A percentile compares a stretch with the other conserved stretches of the same genome.
Conservation (phyloP, 1,139 yeast species). For the Diutina pseudorugosa region DNA sequence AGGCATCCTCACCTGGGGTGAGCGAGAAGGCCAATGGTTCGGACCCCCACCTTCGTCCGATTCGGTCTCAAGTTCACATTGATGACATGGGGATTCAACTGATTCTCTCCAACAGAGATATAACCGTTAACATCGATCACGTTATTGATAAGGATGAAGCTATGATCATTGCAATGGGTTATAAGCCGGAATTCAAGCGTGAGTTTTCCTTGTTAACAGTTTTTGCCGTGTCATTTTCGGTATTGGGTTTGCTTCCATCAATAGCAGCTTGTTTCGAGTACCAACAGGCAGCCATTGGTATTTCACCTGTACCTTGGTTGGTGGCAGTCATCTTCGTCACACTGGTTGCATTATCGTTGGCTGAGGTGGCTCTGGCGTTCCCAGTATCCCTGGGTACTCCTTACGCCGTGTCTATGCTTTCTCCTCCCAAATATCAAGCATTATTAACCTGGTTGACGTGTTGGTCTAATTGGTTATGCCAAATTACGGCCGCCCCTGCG, state of each 20-base stretch:
- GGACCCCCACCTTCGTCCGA: conserved; percentile 11
- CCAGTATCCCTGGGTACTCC: conserved; percentile 41
- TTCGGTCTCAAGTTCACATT: conserved; percentile 25
- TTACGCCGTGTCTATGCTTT: conserved; percentile 36
- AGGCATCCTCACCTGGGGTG: background rate
- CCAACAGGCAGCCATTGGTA: conserved; percentile 40
- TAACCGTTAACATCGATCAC: conserved; percentile 34
- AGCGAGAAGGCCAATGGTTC: background rate
- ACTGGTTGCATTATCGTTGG: conserved; percentile 37
- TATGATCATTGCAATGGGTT: conserved; percentile 51
- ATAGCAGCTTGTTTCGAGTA: conserved; percentile 47
- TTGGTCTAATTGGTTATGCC: conserved; percentile 48
- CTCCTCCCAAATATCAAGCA: conserved; percentile 43
- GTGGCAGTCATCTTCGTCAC: conserved; percentile 38
- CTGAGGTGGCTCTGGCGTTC: conserved; percentile 35
- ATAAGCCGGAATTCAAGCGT: conserved; percentile 62
- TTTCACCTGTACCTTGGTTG: conserved; percentile 44
- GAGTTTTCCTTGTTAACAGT: conserved; percentile 53
- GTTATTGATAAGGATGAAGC: conserved; percentile 41
- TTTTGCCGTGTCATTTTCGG: conserved; percentile 61
- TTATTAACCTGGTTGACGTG: conserved; percentile 48
- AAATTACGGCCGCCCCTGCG: conserved; percentile 49
- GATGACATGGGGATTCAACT: conserved; percentile 28
- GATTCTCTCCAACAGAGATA: conserved; percentile 26
- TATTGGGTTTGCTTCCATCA: conserved; percentile 61